These are phyloP conservation scores for Neurospora sp. DNA, from an alignment of 495 filamentous ascomycete genomes.

Conservation along the genomic window DNA sequence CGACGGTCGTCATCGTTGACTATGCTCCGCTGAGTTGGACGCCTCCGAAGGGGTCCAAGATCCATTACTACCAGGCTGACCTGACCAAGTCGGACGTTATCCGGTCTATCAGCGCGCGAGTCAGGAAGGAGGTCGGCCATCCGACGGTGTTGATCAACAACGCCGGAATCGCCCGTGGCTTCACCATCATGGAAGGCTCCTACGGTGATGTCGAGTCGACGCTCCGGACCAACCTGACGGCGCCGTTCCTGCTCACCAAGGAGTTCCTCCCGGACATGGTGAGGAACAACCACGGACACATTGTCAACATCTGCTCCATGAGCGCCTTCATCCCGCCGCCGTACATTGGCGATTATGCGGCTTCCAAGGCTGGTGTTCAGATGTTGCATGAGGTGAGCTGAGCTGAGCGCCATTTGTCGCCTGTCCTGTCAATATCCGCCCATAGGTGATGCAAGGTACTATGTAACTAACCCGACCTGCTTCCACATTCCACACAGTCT, in stretches of 20 bases:
- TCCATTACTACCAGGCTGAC: slow-evolving; percentile 18
- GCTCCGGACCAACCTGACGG: slow-evolving; percentile 14
- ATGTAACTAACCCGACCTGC: not conserved
- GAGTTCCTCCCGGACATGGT: slow-evolving; percentile 21
- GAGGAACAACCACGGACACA: slow-evolving; percentile 14
- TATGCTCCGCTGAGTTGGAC: slow-evolving; percentile 13
- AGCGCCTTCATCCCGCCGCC: slow-evolving; percentile 10
- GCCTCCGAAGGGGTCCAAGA: slow-evolving; percentile 1
- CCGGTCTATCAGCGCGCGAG: slow-evolving; percentile 5
- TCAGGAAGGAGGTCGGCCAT: slow-evolving; percentile 15
- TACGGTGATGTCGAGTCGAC: slow-evolving; percentile 18
- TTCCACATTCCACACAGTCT: not conserved
- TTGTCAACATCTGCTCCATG: slow-evolving; percentile 15
- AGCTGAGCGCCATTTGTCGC: not conserved
- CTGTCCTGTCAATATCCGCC: not conserved
- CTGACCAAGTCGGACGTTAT: slow-evolving; percentile 11
- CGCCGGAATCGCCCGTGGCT: slow-evolving; percentile 14
- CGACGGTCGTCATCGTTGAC: slow-evolving; percentile 14
- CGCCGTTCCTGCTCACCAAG: slow-evolving; percentile 18
- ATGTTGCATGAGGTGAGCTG: slow-evolving; percentile 8
- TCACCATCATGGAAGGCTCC: slow-evolving; percentile 11
- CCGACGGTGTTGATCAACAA: slow-evolving; percentile 22
- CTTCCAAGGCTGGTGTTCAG: slow-evolving; percentile 14
- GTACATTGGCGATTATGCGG: slow-evolving; percentile 13
- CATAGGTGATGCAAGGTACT: not conserved